Percentiles rank a stretch among this genome's conserved stretches.
phyloP scores from a whole-genome alignment of 1,284 basidiomycete species.

The Pyrrhoderma lamaoense region DNA sequence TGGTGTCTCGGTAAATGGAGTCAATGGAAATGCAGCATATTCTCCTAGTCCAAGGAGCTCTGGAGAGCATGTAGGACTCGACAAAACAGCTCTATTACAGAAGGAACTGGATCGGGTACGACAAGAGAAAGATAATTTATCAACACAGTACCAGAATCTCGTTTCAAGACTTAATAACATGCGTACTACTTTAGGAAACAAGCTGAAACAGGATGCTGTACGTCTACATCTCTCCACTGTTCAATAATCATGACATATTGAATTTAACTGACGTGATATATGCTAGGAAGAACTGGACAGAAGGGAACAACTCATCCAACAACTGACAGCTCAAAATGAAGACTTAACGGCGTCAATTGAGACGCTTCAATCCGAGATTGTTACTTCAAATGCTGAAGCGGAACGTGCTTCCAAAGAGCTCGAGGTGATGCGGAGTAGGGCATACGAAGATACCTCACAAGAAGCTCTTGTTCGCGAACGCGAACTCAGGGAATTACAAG shows the following conservation, averaged over 20 bases:
- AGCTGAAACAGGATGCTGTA: constrained; percentile 94
- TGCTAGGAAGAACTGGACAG: constrained; percentile 93
- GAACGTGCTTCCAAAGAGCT: constrained; percentile 66
- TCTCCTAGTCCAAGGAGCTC: constrained; percentile 12
- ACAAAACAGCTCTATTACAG: constrained; percentile 18
- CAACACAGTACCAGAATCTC: constrained; percentile 80
- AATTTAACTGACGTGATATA: too few species aligned
- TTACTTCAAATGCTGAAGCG: constrained; percentile 65
- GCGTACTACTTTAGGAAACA: constrained; percentile 90
- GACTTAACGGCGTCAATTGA: constrained; percentile 63
- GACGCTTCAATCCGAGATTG: constrained; percentile 72
- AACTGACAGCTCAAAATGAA: constrained; percentile 69
- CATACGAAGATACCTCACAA: constrained; percentile 54
- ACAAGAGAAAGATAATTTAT: constrained; percentile 81
- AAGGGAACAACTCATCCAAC: constrained; percentile 73
- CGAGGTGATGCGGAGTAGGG: constrained; percentile 53
- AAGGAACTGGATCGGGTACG: constrained; percentile 30
- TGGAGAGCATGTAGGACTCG: constrained; percentile 8
- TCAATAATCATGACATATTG: background rate
- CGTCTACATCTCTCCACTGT: constrained; percentile 30
- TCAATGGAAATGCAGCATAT: constrained; percentile 14
- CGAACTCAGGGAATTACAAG: constrained; percentile 72
- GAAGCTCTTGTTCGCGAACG: constrained; percentile 72
- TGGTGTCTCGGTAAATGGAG: constrained; percentile 9
- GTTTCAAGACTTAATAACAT: constrained; percentile 88